These are phyloP conservation scores for Pythium volutum DNA, from an alignment of 352 stramenopile species.

Conservation along the genomic window DNA sequence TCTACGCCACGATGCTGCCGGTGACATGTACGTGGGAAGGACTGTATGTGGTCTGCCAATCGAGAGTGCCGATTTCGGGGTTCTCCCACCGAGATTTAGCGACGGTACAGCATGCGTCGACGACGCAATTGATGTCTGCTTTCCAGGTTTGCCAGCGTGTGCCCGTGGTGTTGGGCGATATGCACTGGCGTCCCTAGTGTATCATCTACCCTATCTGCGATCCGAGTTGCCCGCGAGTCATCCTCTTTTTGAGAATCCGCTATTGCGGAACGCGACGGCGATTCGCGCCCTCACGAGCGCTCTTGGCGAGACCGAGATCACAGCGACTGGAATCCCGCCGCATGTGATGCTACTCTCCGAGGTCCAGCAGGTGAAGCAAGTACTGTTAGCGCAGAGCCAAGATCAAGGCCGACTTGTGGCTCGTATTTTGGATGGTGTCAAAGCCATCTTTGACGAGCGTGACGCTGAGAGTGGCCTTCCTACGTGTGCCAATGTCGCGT, in stretches of 20 bases:
- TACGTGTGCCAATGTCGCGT: slow-evolving; percentile 3
- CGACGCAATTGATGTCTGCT: slow-evolving; percentile 1
- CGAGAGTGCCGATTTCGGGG: slow-evolving; percentile 16
- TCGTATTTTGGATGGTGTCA: slow-evolving; percentile 7
- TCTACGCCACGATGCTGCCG: slow-evolving; percentile 23
- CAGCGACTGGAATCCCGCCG: slow-evolving; percentile 2
- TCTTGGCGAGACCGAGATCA: slow-evolving; percentile 1
- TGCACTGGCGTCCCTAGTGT: background rate
- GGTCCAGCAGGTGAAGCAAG: slow-evolving; percentile 7
- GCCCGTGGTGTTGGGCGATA: background rate
- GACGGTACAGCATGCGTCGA: slow-evolving; percentile 2
- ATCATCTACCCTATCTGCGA: slow-evolving; percentile 5
- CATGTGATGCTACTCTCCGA: slow-evolving; percentile 2
- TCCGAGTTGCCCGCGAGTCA: background rate
- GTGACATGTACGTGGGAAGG: slow-evolving; percentile 24
- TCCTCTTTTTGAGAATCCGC: slow-evolving; percentile 5
- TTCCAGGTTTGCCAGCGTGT: slow-evolving; percentile 12
- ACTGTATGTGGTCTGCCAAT: slow-evolving; percentile 27
- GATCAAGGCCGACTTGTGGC: background rate
- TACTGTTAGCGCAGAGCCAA: background rate
- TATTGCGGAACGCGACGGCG: background rate
- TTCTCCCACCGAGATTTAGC: slow-evolving; percentile 14
- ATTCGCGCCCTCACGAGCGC: background rate
- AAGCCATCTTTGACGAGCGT: slow-evolving; percentile 4
- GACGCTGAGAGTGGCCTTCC: background rate